Base-by-base conservation (phyloP, 352 stramenopile species). In the Globisporangium nodosum region DNA sequence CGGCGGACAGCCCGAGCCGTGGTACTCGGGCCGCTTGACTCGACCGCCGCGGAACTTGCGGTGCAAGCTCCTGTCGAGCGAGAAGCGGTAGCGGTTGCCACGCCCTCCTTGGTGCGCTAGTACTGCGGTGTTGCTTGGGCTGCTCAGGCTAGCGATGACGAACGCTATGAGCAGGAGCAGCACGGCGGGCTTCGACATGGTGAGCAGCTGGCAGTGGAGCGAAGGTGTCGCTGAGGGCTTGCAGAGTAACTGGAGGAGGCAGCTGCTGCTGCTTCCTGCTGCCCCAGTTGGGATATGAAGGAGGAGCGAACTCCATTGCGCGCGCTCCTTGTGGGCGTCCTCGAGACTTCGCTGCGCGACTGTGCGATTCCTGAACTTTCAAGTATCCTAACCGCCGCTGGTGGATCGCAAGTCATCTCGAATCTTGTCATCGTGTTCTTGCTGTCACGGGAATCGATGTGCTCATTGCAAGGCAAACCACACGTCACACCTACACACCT, bases 21-120 rank as follows among this genome's bases (percentile, higher is more conserved):
- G 55, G 27, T 72, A 75, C 43, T 65, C 54, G 8, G 68, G 68
- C 18, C 57, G 57, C 31, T 51, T 59, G 21, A 75, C 65, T 6
- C 40, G 58, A 3, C 64, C 64, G n/a, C 65, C 68, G 18, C 61
- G 57, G 40, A 75, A 73, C 45, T 47, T 47, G 13, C 55, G 62
- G 27, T 66, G 60, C 7, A 46, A 15, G 13, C 18, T 46, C 40
- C 40, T 9, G 40, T 46, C 40, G 15, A 46, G 40, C 40, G 40
- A 46, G 40, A 46, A 46, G 48, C 46, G 21, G 18, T 37, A 18
- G 21, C 39, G 24, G 27, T 18, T 31, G 16, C 11, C 5, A 24
- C 52, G 27, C 8, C 24, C 5, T 35, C 31, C 3, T 35, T 35
- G 31, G 31, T 9, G 31, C 3, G 31, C 31, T 9, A 13, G 33